These are phyloP conservation scores for Trypanosoma boissoni DNA, from an alignment of 208 protist species.

Conservation along the genomic window DNA sequence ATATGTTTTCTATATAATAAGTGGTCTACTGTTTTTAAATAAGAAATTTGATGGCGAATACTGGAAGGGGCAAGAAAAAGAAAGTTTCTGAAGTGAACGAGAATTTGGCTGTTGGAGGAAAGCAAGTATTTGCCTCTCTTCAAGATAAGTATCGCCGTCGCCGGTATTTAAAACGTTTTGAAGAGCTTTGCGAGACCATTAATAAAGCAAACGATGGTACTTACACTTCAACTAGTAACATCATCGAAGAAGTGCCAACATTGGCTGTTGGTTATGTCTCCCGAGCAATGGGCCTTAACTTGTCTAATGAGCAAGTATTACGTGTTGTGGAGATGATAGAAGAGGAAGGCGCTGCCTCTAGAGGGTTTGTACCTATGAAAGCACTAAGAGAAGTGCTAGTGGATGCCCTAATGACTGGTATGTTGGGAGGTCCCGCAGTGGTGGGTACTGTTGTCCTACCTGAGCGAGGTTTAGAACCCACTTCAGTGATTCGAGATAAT, in stretches of 20 bases:
- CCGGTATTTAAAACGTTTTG: constrained; percentile 19
- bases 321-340: constrained; percentile 70
- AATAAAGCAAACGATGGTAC: background rate
- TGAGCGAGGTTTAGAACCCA: constrained; percentile 15
- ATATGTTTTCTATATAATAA: too few relatives aligned
- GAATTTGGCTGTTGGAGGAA: constrained; percentile 21
- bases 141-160: constrained; percentile 21
- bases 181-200: constrained; percentile 19
- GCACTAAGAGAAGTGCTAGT: constrained; percentile 55
- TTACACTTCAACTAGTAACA: background rate
- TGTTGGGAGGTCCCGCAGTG: constrained; percentile 49
- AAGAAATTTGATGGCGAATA: too few relatives aligned
- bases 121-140: constrained; percentile 10
- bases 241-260: constrained; percentile 38
- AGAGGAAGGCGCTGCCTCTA: constrained; percentile 47
- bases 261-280: constrained; percentile 76
- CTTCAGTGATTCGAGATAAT: constrained; percentile 43
- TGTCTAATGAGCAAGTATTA: constrained; percentile 55
- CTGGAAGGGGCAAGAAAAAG: constrained; percentile 16
- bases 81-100: background rate
- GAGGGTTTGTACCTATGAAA: constrained; percentile 48
- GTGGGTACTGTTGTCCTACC: constrained; percentile 11
- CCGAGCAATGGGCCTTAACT: constrained; percentile 82
- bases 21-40: too few relatives aligned
- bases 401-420: constrained; percentile 72